phyloP scores from a whole-genome alignment of 1,284 basidiomycete genomes.

The Trichosporon asahii region DNA sequence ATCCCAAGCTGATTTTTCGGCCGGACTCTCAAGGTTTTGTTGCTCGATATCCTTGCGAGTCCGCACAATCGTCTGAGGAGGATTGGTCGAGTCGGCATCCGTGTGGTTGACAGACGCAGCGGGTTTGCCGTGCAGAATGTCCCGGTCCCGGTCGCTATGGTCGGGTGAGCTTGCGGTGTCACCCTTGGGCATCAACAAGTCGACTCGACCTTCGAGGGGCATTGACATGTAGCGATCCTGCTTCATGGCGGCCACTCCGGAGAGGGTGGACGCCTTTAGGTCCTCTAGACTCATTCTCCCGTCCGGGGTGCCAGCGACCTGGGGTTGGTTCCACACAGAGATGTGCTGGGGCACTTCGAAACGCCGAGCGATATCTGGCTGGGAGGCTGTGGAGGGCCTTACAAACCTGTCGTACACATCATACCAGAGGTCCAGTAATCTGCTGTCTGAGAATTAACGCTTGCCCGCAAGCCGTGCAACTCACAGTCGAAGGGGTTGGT shows the following conservation, averaged over 20 bases:
- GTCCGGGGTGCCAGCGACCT: conserved; percentile 30
- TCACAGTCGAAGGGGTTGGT: conserved; percentile 46
- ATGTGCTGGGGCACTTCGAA: conserved; percentile 69
- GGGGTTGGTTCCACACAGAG: conserved; percentile 65
- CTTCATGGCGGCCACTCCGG: conserved; percentile 56
- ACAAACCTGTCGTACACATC: conserved; percentile 83
- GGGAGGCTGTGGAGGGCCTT: conserved; percentile 55
- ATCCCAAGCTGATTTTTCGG: conserved; percentile 51
- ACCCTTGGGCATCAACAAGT: conserved; percentile 61
- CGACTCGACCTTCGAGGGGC: conserved; percentile 79
- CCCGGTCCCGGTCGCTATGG: not conserved
- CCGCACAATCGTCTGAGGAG: not conserved
- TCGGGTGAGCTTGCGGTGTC: conserved; percentile 20
- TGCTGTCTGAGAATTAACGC: conserved; percentile 38
- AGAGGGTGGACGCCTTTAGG: conserved; percentile 63
- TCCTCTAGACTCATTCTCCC: conserved; percentile 62
- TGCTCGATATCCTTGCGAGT: not conserved
- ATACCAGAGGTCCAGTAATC: conserved; percentile 85
- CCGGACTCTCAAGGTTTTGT: not conserved
- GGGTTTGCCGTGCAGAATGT: no score
- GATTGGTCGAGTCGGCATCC: not conserved
- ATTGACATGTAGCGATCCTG: conserved; percentile 72
- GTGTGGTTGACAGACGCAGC: no score
- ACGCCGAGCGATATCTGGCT: conserved; percentile 49
- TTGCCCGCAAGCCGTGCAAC: conserved; percentile 9